Percentiles rank a stretch among this genome's conserved stretches.
phyloP scores from a whole-genome alignment of 2,329 filamentous ascomycete genomes.

The Ceratocystis albifundus region DNA sequence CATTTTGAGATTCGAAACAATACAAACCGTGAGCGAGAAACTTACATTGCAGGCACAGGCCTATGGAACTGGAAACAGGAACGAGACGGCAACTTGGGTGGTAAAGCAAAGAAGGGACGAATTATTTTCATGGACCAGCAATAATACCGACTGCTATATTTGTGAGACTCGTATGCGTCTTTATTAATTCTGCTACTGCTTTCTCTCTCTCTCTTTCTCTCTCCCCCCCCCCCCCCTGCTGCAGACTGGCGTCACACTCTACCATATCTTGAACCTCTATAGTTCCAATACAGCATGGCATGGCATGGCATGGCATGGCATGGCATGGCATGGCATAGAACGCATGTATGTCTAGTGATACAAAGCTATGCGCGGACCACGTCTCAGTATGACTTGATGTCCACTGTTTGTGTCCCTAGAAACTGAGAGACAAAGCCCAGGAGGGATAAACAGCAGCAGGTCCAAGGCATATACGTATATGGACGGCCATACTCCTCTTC shows the following conservation, averaged over 20 bases:
- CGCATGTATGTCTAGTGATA: background rate
- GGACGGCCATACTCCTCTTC: background rate
- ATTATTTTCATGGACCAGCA: background rate
- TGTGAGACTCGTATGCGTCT: background rate
- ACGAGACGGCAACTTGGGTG: background rate
- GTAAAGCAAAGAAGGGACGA: conserved; percentile 4
- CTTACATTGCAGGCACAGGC: background rate
- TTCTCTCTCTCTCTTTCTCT: too few relatives aligned
- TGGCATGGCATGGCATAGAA: background rate
- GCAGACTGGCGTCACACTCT: too few relatives aligned
- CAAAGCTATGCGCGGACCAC: background rate
- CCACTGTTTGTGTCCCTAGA: background rate
- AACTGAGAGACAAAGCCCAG: background rate
- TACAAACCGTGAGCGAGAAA: background rate
- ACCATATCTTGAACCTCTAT: too few relatives aligned
- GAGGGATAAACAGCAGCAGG: too few relatives aligned
- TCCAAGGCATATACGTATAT: too few relatives aligned
- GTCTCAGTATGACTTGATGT: background rate
- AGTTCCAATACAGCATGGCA: background rate
- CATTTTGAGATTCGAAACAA: conserved; percentile 10
- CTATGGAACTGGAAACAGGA: background rate
- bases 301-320: background rate
- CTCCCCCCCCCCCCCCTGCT: background rate
- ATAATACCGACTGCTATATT: background rate
- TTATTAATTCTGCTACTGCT: background rate